A percentile compares a stretch with the other conserved stretches of the same genome.
Conservation (phyloP, 2,329 filamentous ascomycete genomes). For the Fusarium transvaalense region DNA sequence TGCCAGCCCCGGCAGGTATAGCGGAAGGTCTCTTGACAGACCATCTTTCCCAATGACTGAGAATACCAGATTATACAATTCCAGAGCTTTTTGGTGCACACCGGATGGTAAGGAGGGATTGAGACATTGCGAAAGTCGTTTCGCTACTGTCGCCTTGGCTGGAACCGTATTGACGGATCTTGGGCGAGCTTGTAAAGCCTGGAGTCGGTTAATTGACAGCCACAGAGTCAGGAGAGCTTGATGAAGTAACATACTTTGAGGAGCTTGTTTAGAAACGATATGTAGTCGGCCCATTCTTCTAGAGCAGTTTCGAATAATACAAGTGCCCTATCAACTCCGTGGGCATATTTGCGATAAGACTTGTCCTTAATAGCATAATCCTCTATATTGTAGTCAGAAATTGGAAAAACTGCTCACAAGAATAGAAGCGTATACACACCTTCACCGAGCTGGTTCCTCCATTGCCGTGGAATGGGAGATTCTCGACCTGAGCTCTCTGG, state of each 20-base stretch:
- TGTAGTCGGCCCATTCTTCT: conserved; percentile 99
- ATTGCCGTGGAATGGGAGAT: conserved; percentile 80
- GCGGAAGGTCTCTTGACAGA: conserved; percentile 81
- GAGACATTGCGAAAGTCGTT: conserved; percentile 93
- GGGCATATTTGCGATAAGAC: conserved; percentile 87
- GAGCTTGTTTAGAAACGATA: conserved; percentile 91
- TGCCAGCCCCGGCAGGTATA: conserved; percentile 91
- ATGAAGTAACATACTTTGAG: conserved; percentile 74
- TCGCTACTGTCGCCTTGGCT: conserved; percentile 84
- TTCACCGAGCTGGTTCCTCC: conserved; percentile 81
- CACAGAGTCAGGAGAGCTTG: too few species aligned
- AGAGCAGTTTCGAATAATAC: conserved; percentile 91
- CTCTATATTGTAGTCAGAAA: conserved; percentile 57
- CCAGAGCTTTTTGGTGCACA: conserved; percentile 96
- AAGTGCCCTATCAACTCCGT: conserved; percentile 86
- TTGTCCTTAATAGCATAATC: conserved; percentile 71
- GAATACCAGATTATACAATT: conserved; percentile 93
- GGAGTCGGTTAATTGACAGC: conserved; percentile 15
- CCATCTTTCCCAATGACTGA: conserved; percentile 84
- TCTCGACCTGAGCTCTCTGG: conserved; percentile 87
- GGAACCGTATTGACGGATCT: conserved; percentile 79
- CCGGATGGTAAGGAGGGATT: conserved; percentile 94
- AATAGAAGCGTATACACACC: conserved; percentile 65
- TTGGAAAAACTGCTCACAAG: background rate
- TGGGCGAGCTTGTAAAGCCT: conserved; percentile 91